Evolutionary conservation across 768 basidiomycete species (phyloP).

Genomic region (Russula earlei): DNA sequence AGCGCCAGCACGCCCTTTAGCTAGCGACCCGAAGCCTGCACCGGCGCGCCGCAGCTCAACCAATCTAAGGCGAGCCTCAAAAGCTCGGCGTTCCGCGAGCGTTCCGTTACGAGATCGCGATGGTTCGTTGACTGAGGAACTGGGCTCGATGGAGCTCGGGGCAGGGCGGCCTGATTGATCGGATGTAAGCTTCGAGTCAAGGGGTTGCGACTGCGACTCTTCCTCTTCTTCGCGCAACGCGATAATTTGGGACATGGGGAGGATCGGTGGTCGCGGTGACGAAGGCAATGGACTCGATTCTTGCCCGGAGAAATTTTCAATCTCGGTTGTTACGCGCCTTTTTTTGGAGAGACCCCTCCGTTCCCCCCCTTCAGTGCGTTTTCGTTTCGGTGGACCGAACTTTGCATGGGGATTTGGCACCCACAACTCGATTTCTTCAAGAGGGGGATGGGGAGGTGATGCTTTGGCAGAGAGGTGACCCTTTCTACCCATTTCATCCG

Average conservation of each 20-base stretch:
- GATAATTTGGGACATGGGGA: slow-evolving; percentile 10
- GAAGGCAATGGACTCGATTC: neutral
- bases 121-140: neutral
- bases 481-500: no score
- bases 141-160: neutral
- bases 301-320: neutral
- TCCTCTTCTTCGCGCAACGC: slow-evolving; percentile 19
- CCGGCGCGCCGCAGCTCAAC: slow-evolving; percentile 8
- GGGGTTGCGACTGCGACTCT: slow-evolving; percentile 11
- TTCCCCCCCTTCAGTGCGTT: neutral
- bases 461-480: neutral
- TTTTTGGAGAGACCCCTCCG: neutral
- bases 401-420: slow-evolving; percentile 11
- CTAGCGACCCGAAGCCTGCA: neutral
- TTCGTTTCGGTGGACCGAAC: slow-evolving; percentile 17
- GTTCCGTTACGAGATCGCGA: neutral
- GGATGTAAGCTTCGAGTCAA: neutral
- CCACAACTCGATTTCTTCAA: slow-evolving; percentile 16
- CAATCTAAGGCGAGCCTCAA: slow-evolving; percentile 10
- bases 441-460: slow-evolving; percentile 2
- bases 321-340: neutral
- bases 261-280: neutral
- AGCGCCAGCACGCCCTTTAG: neutral
- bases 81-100: slow-evolving; percentile 9
- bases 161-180: neutral